phyloP scores from a whole-genome alignment of 345 rosid species.

The Erucastrum elatum region DNA sequence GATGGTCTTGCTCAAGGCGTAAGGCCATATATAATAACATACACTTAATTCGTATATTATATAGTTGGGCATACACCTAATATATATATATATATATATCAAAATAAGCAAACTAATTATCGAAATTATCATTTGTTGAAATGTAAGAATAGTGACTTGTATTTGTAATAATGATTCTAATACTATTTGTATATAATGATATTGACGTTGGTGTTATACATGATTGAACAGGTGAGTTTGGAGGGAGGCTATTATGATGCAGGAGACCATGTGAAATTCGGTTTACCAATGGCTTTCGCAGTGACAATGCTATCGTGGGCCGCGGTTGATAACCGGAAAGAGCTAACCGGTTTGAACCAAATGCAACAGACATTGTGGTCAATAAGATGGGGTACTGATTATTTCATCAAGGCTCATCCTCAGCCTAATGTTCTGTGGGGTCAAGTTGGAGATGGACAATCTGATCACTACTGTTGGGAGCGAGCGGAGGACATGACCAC shows the following conservation, averaged over 20 bases:
- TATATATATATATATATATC: not conserved
- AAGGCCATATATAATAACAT: constrained; percentile 24
- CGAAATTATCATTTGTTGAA: not conserved
- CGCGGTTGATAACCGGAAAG: constrained; percentile 56
- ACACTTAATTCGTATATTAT: not conserved
- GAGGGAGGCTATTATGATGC: constrained; percentile 94
- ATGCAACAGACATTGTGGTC: constrained; percentile 61
- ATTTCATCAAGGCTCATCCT: constrained; percentile 75
- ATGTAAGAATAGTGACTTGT: not conserved
- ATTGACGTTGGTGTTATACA: constrained; percentile 7
- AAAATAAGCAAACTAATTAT: not conserved
- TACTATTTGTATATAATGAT: constrained; percentile 2
- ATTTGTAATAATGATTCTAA: not conserved
- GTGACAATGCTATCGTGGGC: constrained; percentile 82
- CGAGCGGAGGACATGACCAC: constrained; percentile 92
- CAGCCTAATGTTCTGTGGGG: constrained; percentile 77
- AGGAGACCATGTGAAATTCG: constrained; percentile 92
- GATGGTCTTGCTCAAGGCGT: constrained; percentile 68
- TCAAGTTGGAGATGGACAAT: constrained; percentile 86
- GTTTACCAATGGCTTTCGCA: constrained; percentile 82
- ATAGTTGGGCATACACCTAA: not conserved
- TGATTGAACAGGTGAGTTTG: constrained; percentile 57
- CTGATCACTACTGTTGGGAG: constrained; percentile 92
- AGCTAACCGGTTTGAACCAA: constrained; percentile 54
- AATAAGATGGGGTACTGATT: constrained; percentile 82